A percentile compares a stretch with the other conserved stretches of the same genome.
phyloP scores from a whole-genome alignment of 371 early-diverging fungal genomes.

The Vairimorpha apis region DNA sequence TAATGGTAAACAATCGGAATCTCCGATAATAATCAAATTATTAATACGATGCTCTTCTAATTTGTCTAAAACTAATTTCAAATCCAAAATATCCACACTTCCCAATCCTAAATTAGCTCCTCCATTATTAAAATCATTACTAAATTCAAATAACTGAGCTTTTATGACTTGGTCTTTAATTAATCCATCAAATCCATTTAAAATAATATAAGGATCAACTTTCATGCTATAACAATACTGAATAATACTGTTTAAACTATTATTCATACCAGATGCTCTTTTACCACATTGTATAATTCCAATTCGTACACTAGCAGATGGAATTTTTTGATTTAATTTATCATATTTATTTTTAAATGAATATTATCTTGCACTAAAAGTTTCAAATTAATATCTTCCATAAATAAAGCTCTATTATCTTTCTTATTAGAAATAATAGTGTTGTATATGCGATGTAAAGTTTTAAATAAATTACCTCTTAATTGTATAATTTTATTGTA shows the following conservation, averaged over 20 bases:
- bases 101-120: conserved; percentile 89
- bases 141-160: conserved; percentile 65
- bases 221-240: conserved; percentile 76
- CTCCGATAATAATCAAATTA: conserved; percentile 81
- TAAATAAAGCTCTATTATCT: not conserved
- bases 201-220: conserved; percentile 72
- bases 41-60: conserved; percentile 80
- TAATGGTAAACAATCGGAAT: conserved; percentile 77
- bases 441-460: conserved; percentile 14
- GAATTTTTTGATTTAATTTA: not conserved
- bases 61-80: conserved; percentile 76
- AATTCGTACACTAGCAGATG: conserved; percentile 64
- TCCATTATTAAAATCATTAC: conserved; percentile 78
- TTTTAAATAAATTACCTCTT: conserved; percentile 35
- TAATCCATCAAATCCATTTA: conserved; percentile 87
- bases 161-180: conserved; percentile 65
- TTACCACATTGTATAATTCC: conserved; percentile 86
- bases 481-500: conserved; percentile 6
- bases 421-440: not conserved
- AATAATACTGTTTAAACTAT: conserved; percentile 79
- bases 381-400: conserved; percentile 19
- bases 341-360: conserved; percentile 9
- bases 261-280: conserved; percentile 94
- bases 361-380: not conserved
- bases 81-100: conserved; percentile 70